These are phyloP conservation scores for Pythium apleroticum DNA, from an alignment of 352 stramenopile genomes.

Conservation along the genomic window DNA sequence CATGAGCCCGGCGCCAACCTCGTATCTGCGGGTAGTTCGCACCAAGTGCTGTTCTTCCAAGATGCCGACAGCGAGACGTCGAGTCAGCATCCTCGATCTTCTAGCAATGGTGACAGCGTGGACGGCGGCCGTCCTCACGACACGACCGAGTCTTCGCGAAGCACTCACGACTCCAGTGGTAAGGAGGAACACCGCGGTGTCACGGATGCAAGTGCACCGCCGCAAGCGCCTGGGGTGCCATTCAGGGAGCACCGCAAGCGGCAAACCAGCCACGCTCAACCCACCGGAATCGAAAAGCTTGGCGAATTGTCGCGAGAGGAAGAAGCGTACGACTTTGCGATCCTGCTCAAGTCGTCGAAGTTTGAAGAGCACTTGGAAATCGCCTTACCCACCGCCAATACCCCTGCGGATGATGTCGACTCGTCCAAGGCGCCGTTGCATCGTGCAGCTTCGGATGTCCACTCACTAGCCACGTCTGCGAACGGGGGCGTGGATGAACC, in stretches of 20 bases:
- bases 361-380: conserved; percentile 55
- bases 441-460: conserved; percentile 3
- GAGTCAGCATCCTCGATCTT: conserved; percentile 5
- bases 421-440: background rate
- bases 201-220: background rate
- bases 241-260: conserved; percentile 4
- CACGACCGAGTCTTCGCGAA: conserved; percentile 1
- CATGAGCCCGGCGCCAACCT: too few relatives aligned
- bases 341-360: conserved; percentile 75
- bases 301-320: conserved; percentile 67
- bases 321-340: conserved; percentile 84
- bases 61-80: conserved; percentile 25
- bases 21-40: background rate
- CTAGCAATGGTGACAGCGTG: background rate
- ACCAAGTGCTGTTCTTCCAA: conserved; percentile 28
- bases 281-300: conserved; percentile 34
- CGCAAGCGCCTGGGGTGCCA: background rate
- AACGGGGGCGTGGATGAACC: background rate
- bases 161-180: background rate
- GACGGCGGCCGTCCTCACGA: background rate
- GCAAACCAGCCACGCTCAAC: conserved; percentile 1
- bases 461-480: conserved; percentile 10
- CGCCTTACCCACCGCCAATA: conserved; percentile 19
- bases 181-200: background rate
- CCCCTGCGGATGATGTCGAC: background rate